Percentiles rank a stretch among this genome's conserved stretches.
Evolutionary conservation across 306 rosid species (phyloP).

Genomic region (Corylus americana): DNA sequence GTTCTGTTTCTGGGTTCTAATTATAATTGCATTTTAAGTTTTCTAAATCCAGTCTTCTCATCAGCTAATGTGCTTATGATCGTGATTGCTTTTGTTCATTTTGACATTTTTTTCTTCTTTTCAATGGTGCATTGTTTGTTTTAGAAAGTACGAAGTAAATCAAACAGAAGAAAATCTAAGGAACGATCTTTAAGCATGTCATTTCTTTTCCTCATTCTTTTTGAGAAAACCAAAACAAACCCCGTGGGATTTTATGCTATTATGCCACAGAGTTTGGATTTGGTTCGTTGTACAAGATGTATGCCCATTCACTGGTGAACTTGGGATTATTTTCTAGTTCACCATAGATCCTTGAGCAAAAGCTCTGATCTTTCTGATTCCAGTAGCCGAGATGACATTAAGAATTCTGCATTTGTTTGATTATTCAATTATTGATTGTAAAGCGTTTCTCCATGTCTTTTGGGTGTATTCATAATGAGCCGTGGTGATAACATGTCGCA

Average conservation of each 20-base stretch:
- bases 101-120: too few species aligned
- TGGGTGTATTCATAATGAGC: neutral
- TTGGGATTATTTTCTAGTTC: neutral
- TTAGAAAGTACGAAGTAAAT: neutral
- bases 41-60: neutral
- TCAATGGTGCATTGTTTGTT: neutral
- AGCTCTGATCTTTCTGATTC: neutral
- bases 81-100: too few species aligned
- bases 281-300: neutral
- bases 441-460: neutral
- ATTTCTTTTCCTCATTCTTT: too few species aligned
- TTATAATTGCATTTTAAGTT: neutral
- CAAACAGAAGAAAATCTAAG: neutral
- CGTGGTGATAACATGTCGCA: conserved; percentile 18
- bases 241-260: too few species aligned
- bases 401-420: neutral
- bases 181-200: neutral
- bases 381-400: too few species aligned
- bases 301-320: neutral
- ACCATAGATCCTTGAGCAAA: neutral
- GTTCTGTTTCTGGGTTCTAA: neutral
- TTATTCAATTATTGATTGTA: neutral
- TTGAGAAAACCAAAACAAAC: too few species aligned
- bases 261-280: neutral
- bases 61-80: neutral